These are phyloP conservation scores for Exobasidium cylindrosporum DNA, from an alignment of 1,284 basidiomycete genomes.

Conservation along the genomic window DNA sequence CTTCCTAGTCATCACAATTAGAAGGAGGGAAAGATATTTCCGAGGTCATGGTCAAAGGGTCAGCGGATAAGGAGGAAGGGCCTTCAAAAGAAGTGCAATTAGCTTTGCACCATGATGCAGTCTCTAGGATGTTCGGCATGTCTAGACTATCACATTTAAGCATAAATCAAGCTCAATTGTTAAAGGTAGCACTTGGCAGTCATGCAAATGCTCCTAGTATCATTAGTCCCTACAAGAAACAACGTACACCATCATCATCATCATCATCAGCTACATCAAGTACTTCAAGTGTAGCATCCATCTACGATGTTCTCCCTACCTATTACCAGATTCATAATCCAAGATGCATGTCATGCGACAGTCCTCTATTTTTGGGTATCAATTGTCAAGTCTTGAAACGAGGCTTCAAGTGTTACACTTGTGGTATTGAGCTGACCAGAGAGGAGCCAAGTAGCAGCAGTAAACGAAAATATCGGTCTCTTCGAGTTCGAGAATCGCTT, in stretches of 20 bases:
- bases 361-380: background rate
- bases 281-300: background rate
- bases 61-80: background rate
- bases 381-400: background rate
- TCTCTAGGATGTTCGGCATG: background rate
- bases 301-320: background rate
- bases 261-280: background rate
- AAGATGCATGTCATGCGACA: background rate
- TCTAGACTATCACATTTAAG: background rate
- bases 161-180: background rate
- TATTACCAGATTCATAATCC: background rate
- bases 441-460: background rate
- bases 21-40: too few species aligned
- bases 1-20: too few species aligned
- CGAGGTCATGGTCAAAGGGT: background rate
- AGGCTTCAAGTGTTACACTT: background rate
- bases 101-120: slow-evolving; percentile 1
- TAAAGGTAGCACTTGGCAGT: background rate
- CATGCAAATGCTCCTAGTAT: background rate
- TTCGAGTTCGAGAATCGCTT: too few species aligned
- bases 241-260: background rate
- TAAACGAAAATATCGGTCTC: background rate
- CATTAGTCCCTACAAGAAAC: background rate
- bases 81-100: background rate
- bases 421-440: background rate